A percentile compares a stretch with the other conserved stretches of the same genome.
Conservation (phyloP, 1,139 yeast genomes). For the Suhomyces yuchorum region DNA sequence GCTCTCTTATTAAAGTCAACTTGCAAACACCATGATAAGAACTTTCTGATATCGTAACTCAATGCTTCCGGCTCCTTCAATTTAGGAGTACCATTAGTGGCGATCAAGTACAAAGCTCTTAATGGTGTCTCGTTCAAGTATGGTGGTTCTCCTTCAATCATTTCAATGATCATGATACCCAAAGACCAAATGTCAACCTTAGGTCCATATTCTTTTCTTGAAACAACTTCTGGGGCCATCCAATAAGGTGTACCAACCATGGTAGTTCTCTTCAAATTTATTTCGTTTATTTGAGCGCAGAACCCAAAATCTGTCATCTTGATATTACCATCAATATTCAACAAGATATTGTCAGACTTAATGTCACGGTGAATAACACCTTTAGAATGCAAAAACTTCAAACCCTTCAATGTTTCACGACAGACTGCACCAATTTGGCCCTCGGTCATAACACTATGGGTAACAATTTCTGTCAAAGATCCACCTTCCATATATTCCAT, state of each 20-base stretch:
- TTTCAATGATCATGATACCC: conserved; percentile 96
- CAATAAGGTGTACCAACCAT: conserved; percentile 99
- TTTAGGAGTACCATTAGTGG: conserved; percentile 94
- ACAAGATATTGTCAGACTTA: conserved; percentile 87
- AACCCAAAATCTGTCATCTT: conserved; percentile 89
- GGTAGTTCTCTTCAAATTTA: conserved; percentile 84
- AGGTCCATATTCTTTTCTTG: conserved; percentile 92
- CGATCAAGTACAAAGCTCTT: conserved; percentile 86
- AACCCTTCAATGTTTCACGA: conserved; percentile 83
- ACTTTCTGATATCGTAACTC: conserved; percentile 64
- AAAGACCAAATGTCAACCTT: conserved; percentile 97
- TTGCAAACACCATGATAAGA: conserved; percentile 76
- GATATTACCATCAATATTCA: conserved; percentile 82
- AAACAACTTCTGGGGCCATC: conserved; percentile 99
- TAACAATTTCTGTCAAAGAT: conserved; percentile 90
- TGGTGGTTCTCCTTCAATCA: conserved; percentile 99
- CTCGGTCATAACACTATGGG: conserved; percentile 93
- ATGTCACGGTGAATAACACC: conserved; percentile 97
- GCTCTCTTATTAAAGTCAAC: conserved; percentile 87
- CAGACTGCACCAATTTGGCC: conserved; percentile 98
- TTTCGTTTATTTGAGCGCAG: conserved; percentile 94
- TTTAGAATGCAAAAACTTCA: conserved; percentile 83
- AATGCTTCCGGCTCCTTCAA: conserved; percentile 86
- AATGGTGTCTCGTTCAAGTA: conserved; percentile 93
- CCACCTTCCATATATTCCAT: conserved; percentile 99